Percentiles rank a stretch among this genome's conserved stretches.
Evolutionary conservation across 345 rosid genomes (phyloP).

Genomic region (Tarenaya hassleriana): DNA sequence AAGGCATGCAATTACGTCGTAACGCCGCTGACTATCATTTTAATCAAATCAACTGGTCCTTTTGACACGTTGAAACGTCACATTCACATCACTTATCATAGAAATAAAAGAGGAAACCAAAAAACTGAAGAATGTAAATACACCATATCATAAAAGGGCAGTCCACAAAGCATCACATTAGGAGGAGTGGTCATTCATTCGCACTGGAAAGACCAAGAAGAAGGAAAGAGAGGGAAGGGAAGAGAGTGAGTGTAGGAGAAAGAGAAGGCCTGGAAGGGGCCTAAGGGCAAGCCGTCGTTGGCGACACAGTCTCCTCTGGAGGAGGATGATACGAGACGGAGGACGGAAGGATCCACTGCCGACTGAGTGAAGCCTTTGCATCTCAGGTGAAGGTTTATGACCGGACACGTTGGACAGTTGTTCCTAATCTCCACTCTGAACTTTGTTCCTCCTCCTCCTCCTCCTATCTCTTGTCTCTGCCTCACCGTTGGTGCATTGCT

Average conservation of each 20-base stretch:
- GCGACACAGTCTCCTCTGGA: constrained; percentile 23
- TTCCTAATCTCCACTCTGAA: constrained; percentile 26
- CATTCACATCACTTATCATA: no score
- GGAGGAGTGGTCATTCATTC: constrained; percentile 18
- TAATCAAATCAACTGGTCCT: no score
- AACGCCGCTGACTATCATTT: no score
- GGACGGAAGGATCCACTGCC: constrained; percentile 26
- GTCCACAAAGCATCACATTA: no score
- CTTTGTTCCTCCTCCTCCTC: constrained; percentile 19
- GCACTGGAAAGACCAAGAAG: constrained; percentile 32
- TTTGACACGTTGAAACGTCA: no score
- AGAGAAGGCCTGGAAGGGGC: constrained; percentile 28
- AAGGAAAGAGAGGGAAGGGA: constrained; percentile 22
- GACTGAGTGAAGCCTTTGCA: constrained; percentile 32
- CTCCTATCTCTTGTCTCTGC: constrained; percentile 18
- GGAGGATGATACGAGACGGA: constrained; percentile 27
- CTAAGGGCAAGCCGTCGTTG: constrained; percentile 25
- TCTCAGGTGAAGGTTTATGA: constrained; percentile 28
- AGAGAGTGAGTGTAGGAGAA: constrained; percentile 24
- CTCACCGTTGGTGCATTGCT: constrained; percentile 23
- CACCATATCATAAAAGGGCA: no score
- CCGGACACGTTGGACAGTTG: constrained; percentile 30
- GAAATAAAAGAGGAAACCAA: no score
- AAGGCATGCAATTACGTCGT: no score
- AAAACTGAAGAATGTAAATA: no score